phyloP scores from a whole-genome alignment of 495 filamentous ascomycete genomes.

The Cercophora samala region DNA sequence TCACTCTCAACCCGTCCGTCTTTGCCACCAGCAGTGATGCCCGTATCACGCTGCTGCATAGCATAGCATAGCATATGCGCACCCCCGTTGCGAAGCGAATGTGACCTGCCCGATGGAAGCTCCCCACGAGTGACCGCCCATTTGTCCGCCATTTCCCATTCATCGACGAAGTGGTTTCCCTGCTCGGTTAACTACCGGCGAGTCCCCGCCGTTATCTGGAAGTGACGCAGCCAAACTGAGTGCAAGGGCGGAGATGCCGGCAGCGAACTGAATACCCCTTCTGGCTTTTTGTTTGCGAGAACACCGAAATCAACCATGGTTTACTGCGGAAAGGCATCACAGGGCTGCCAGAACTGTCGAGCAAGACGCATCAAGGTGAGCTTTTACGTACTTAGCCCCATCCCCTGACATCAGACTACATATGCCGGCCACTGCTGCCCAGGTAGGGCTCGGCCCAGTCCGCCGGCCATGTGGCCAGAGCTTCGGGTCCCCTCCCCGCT shows the following conservation, averaged over 20 bases:
- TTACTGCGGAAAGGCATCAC: constrained; percentile 66
- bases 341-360: constrained; percentile 64
- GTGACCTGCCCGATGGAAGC: constrained; percentile 9
- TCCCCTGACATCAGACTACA: background rate
- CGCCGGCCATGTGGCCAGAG: background rate
- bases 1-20: background rate
- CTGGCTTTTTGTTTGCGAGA: constrained; percentile 2
- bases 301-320: constrained; percentile 50
- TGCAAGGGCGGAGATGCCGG: constrained; percentile 15
- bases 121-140: constrained; percentile 14
- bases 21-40: background rate
- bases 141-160: constrained; percentile 21
- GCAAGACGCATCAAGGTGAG: constrained; percentile 60
- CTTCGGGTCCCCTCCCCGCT: constrained; percentile 20
- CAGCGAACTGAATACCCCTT: constrained; percentile 23
- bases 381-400: background rate
- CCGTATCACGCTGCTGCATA: constrained; percentile 1
- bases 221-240: constrained; percentile 9
- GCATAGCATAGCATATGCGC: constrained; percentile 2
- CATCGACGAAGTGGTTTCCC: constrained; percentile 32
- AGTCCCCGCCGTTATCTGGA: constrained; percentile 17
- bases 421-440: background rate
- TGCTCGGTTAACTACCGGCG: constrained; percentile 28
- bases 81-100: constrained; percentile 17
- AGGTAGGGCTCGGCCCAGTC: background rate